These are phyloP conservation scores for Neofusicoccum parvum DNA, from an alignment of 2,329 filamentous ascomycete species.

Conservation along the genomic window DNA sequence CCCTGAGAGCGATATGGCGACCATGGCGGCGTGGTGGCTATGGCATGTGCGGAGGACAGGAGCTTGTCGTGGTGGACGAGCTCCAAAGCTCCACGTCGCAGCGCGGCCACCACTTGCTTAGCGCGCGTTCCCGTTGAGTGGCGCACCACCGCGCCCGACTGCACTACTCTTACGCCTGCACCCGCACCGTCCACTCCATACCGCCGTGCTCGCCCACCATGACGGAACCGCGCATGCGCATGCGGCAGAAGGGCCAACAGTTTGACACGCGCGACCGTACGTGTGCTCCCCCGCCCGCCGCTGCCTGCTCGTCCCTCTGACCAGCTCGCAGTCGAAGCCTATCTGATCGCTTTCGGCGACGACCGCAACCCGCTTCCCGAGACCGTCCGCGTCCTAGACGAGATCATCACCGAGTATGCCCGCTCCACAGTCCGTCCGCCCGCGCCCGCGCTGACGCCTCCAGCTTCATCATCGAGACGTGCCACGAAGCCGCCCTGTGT, in stretches of 20 bases:
- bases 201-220: constrained; percentile 31
- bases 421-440: neutral
- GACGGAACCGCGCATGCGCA: constrained; percentile 53
- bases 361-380: constrained; percentile 75
- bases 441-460: neutral
- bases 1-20: constrained; percentile 18
- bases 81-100: constrained; percentile 18
- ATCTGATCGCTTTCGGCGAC: constrained; percentile 82
- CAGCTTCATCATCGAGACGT: constrained; percentile 85
- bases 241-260: constrained; percentile 50
- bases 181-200: neutral
- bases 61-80: neutral
- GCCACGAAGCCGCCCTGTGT: constrained; percentile 82
- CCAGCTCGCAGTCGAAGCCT: constrained; percentile 62
- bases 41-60: neutral
- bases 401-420: constrained; percentile 78
- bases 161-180: neutral
- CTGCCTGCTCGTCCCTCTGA: constrained; percentile 19
- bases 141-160: neutral
- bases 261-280: constrained; percentile 47
- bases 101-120: constrained; percentile 8
- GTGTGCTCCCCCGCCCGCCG: constrained; percentile 21
- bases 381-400: constrained; percentile 85
- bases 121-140: neutral
- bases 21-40: neutral